Conservation (phyloP, 805 yeast genomes). For the Kodamaea nitidulidarum region DNA sequence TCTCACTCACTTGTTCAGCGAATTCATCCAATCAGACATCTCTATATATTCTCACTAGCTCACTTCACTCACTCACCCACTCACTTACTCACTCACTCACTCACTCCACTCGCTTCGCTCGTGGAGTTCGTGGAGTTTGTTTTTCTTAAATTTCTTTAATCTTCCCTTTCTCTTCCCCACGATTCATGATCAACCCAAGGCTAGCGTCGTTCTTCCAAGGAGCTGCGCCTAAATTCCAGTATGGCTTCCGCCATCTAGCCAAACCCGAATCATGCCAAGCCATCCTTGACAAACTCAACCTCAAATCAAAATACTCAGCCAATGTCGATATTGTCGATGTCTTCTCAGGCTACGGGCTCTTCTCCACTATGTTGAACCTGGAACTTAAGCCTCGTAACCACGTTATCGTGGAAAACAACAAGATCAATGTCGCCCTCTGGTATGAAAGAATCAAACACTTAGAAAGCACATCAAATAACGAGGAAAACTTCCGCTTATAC, state of each 20-base stretch:
- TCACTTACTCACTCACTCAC: too few species aligned
- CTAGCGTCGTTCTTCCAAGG: constrained; percentile 20
- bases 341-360: constrained; percentile 56
- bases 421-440: constrained; percentile 25
- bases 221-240: constrained; percentile 18
- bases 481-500: constrained; percentile 30
- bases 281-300: constrained; percentile 46
- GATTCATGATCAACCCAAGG: constrained; percentile 21
- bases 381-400: constrained; percentile 60
- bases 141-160: background rate
- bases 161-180: background rate
- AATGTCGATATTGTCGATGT: constrained; percentile 54
- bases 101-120: too few species aligned
- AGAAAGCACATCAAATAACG: constrained; percentile 16
- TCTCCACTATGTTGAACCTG: constrained; percentile 60
- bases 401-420: constrained; percentile 54
- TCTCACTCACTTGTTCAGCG: too few species aligned
- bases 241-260: constrained; percentile 18
- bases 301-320: constrained; percentile 30
- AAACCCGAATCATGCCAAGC: constrained; percentile 25
- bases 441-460: constrained; percentile 22
- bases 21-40: too few species aligned
- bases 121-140: too few species aligned
- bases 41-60: too few species aligned
- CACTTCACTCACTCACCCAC: too few species aligned